Percentiles rank a stretch among this genome's conserved stretches.
Conservation (phyloP, 768 basidiomycete species). For the Boletus huronensis region DNA sequence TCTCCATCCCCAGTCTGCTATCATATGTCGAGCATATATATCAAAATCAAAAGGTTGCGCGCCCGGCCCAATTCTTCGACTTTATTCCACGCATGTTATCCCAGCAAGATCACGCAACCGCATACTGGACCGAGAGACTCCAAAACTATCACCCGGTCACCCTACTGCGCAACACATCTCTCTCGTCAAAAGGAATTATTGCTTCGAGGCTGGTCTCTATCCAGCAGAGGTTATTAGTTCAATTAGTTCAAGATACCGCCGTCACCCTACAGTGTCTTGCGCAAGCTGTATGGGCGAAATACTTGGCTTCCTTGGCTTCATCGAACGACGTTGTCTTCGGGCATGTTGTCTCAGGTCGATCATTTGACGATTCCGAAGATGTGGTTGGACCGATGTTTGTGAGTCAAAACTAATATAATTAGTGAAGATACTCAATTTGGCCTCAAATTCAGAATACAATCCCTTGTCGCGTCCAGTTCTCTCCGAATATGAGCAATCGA, state of each 20-base stretch:
- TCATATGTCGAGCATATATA: constrained; percentile 34
- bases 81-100: constrained; percentile 36
- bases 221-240: constrained; percentile 2
- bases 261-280: constrained; percentile 38
- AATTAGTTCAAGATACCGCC: constrained; percentile 19
- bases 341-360: constrained; percentile 44
- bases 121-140: constrained; percentile 37
- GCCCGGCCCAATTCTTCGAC: constrained; percentile 35
- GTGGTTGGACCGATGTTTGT: constrained; percentile 48
- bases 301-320: constrained; percentile 18
- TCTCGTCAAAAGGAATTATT: constrained; percentile 2
- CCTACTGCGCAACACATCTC: constrained; percentile 19
- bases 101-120: constrained; percentile 37
- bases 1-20: constrained; percentile 38
- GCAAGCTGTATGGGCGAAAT: constrained; percentile 32
- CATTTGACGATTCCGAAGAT: constrained; percentile 38
- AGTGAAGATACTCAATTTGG: not conserved
- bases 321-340: constrained; percentile 43
- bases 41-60: constrained; percentile 7
- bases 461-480: constrained; percentile 40
- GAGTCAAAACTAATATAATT: constrained; percentile 11
- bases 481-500: constrained; percentile 23
- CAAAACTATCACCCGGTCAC: constrained; percentile 18
- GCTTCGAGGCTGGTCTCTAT: constrained; percentile 15
- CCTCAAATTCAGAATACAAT: constrained; percentile 40